Conservation (phyloP, 257 asterid species). For the Ajuga chamaepitys region DNA sequence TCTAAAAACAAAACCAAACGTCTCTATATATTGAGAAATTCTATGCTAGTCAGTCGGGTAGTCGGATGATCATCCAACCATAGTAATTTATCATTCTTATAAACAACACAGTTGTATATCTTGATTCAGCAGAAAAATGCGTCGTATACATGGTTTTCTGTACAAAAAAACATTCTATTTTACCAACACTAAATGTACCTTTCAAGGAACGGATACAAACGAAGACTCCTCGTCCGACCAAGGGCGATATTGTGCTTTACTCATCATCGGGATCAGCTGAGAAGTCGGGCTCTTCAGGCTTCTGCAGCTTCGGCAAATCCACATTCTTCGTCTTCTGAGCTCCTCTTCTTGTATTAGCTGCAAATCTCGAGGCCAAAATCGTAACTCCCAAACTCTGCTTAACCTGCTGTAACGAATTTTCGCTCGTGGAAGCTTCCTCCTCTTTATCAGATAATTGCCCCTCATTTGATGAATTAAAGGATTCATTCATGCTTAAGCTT, state of each 20-base stretch:
- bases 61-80: too few species aligned
- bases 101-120: background rate
- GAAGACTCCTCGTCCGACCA: too few species aligned
- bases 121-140: background rate
- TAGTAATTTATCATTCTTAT: background rate
- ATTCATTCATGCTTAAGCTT: slow-evolving; percentile 44
- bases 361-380: slow-evolving; percentile 67
- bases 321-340: slow-evolving; percentile 53
- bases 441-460: slow-evolving; percentile 20
- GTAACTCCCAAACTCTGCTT: slow-evolving; percentile 56
- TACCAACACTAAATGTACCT: background rate
- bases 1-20: too few species aligned
- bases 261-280: slow-evolving; percentile 66
- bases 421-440: background rate
- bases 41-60: too few species aligned
- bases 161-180: slow-evolving; percentile 2
- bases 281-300: slow-evolving; percentile 81
- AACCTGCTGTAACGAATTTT: slow-evolving; percentile 14
- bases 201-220: too few species aligned
- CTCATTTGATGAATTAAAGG: slow-evolving; percentile 22
- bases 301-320: slow-evolving; percentile 44
- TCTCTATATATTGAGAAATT: too few species aligned
- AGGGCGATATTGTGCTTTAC: background rate
- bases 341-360: slow-evolving; percentile 68
- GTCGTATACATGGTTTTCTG: slow-evolving; percentile 7